Conservation (phyloP, 2,329 filamentous ascomycete species). For the Pseudogymnoascus sp. region DNA sequence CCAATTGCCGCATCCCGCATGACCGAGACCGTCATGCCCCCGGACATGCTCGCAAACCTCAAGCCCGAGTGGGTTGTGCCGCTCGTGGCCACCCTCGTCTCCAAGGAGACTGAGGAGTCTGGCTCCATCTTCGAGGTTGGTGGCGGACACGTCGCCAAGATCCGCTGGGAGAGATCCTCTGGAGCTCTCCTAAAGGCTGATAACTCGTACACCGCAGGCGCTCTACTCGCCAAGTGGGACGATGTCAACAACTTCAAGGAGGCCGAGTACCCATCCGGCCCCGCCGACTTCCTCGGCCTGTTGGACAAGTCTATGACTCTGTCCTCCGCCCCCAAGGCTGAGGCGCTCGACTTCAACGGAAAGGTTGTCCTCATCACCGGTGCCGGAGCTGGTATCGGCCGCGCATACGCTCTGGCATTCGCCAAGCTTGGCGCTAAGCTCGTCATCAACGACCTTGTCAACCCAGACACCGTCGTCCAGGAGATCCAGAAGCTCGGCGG, state of each 20-base stretch:
- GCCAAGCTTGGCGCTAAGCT: conserved; percentile 75
- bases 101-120: conserved; percentile 74
- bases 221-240: conserved; percentile 83
- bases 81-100: conserved; percentile 77
- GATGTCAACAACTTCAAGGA: conserved; percentile 78
- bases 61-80: conserved; percentile 95
- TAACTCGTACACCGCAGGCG: conserved; percentile 76
- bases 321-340: conserved; percentile 60
- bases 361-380: conserved; percentile 84
- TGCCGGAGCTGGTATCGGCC: conserved; percentile 82
- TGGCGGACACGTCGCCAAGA: conserved; percentile 84
- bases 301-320: conserved; percentile 78
- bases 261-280: conserved; percentile 73
- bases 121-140: conserved; percentile 91
- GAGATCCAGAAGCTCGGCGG: conserved; percentile 89
- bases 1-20: conserved; percentile 92
- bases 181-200: conserved; percentile 88
- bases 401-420: conserved; percentile 81
- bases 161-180: conserved; percentile 88
- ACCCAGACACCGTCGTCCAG: conserved; percentile 82
- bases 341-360: conserved; percentile 72
- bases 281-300: conserved; percentile 79
- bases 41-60: conserved; percentile 67
- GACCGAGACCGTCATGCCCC: conserved; percentile 92
- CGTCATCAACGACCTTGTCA: conserved; percentile 91